Base-by-base conservation (phyloP, 805 yeast species). In the Candida parachauliodes region DNA sequence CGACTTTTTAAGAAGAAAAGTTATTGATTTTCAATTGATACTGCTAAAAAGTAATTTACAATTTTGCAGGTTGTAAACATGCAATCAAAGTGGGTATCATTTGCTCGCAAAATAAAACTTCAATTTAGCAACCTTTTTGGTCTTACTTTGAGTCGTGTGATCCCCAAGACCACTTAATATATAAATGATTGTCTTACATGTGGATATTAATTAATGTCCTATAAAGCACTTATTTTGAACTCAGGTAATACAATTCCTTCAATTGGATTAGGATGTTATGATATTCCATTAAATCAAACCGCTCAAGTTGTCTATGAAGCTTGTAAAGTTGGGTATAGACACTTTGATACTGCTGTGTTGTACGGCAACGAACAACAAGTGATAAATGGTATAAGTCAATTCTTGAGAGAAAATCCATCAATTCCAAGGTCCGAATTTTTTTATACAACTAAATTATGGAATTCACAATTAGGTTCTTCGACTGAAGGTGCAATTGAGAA, bases 371-470 rank as follows among this genome's bases (percentile, higher is more conserved):
- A 86, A 57, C 66, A 58, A 12, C 79, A 74, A 45, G 81, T 82
- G 10, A 88, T 94, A 22, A 65, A 69, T 36, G 93, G 81, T 4
- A 74, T 82, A 36, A 44, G 37, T 8, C 45, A 59, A 27, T 73
- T 72, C 67, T 31, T 73, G 3, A 37, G 52, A 3, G 65, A 65
- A 21, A 58, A 59, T 32, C 67, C 70, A 0, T 33, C 40, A 2
- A 41, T 54, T 7, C 36, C 45, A 15, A 38, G 68, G 11, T 27
- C 30, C n/a, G 64, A 60, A 14, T 43, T 63, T 5, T 62, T 59
- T 44, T 46, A 83, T 58, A 80, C 88, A 8, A 80, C 93, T 4
- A 86, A 86, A 52, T 52, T 84, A 15, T 83, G 91, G 91, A 77
- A 81, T 48, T 66, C 70, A 30, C 76, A 78, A 44, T 76, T 76